phyloP scores from a whole-genome alignment of 768 basidiomycete species.

The Tricholoma flavovirens region DNA sequence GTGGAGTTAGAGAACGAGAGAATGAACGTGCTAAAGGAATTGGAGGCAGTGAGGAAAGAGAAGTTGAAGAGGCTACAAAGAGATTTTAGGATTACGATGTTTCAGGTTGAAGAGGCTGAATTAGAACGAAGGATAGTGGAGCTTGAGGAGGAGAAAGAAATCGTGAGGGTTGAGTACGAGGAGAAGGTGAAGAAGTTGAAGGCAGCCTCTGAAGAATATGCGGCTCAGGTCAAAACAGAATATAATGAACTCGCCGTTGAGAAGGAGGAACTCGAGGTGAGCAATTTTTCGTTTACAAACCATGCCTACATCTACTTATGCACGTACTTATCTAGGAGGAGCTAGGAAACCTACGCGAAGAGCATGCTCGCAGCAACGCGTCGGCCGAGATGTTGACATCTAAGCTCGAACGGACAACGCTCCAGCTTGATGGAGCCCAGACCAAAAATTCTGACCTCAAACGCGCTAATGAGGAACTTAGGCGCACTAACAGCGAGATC shows the following conservation, averaged over 20 bases:
- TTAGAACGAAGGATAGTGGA: conserved; percentile 48
- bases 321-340: conserved; percentile 25
- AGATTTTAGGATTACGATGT: conserved; percentile 64
- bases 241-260: conserved; percentile 36
- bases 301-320: conserved; percentile 2
- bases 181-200: conserved; percentile 23
- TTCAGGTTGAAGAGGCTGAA: conserved; percentile 57
- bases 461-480: conserved; percentile 50
- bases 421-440: conserved; percentile 55
- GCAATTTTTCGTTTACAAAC: conserved; percentile 9
- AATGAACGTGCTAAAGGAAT: conserved; percentile 44
- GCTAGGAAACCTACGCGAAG: conserved; percentile 39
- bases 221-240: conserved; percentile 33
- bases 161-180: conserved; percentile 17
- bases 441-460: conserved; percentile 50
- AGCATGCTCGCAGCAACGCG: conserved; percentile 44
- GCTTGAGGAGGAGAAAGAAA: conserved; percentile 43
- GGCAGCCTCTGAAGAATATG: conserved; percentile 27
- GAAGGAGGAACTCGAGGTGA: conserved; percentile 42
- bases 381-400: conserved; percentile 39
- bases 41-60: conserved; percentile 49
- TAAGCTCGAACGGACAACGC: conserved; percentile 49
- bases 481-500: conserved; percentile 48
- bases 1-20: conserved; percentile 52
- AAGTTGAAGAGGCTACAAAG: conserved; percentile 54